These are phyloP conservation scores for Ceratocystis destructans DNA, from an alignment of 2,329 filamentous ascomycete genomes.

Conservation along the genomic window DNA sequence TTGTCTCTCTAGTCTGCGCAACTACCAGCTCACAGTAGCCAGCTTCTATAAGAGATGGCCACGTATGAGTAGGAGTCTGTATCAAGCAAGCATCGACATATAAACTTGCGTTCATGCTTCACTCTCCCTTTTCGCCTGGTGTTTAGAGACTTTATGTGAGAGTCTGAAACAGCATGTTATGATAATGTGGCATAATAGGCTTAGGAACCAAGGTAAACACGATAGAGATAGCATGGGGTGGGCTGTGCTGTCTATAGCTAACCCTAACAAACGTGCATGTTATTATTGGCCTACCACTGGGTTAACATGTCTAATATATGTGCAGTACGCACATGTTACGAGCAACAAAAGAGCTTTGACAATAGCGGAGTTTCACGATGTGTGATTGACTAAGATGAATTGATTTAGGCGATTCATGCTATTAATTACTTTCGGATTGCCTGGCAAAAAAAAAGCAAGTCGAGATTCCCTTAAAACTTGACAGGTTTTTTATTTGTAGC, in stretches of 20 bases:
- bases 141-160: neutral
- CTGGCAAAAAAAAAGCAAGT: neutral
- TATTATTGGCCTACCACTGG: neutral
- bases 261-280: neutral
- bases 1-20: neutral
- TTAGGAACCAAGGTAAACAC: too few species aligned
- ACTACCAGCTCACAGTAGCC: neutral
- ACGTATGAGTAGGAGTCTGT: neutral
- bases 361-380: slow-evolving; percentile 1
- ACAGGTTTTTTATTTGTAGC: neutral
- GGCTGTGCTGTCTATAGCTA: neutral
- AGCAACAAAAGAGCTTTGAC: slow-evolving; percentile 1
- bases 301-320: neutral
- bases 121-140: neutral
- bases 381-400: slow-evolving; percentile 8
- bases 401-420: neutral
- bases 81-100: neutral
- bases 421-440: neutral
- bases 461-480: neutral
- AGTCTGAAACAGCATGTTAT: neutral
- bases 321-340: neutral
- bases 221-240: too few species aligned
- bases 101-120: neutral
- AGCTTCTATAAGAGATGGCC: neutral
- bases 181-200: too few species aligned